A percentile compares a stretch with the other conserved stretches of the same genome.
phyloP scores from a whole-genome alignment of 495 filamentous ascomycete genomes.

The Penicillium egyptiacum region DNA sequence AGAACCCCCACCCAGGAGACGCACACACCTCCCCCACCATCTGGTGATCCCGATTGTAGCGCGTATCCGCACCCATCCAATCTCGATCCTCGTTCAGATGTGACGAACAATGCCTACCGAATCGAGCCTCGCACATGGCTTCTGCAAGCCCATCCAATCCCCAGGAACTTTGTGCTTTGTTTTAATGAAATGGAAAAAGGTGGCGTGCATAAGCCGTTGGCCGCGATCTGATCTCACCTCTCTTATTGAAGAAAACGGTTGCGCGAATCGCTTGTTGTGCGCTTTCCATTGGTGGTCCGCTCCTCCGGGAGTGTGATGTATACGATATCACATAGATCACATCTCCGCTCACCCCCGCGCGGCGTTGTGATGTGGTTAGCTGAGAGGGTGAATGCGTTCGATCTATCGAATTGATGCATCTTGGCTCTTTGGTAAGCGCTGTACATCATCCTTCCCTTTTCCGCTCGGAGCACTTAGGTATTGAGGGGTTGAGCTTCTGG shows the following conservation, averaged over 20 bases:
- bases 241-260: neutral
- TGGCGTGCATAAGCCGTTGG: slow-evolving; percentile 13
- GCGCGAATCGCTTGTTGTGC: neutral
- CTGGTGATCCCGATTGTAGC: neutral
- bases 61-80: neutral
- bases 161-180: neutral
- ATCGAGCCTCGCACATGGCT: neutral
- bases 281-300: neutral
- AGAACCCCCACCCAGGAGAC: neutral
- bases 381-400: neutral
- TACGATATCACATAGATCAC: neutral
- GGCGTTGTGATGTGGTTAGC: neutral
- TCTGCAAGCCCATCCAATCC: neutral
- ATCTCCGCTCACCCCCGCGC: neutral
- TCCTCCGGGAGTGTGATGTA: neutral
- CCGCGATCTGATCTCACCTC: slow-evolving; percentile 3
- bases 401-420: neutral
- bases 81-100: neutral
- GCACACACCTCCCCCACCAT: neutral
- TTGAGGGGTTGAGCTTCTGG: neutral
- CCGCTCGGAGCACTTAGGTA: neutral
- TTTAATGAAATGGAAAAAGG: neutral
- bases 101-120: neutral
- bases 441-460: neutral
- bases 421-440: neutral